Base-by-base conservation (phyloP, 352 stramenopile genomes). In the Globisporangium megalacanthum region DNA sequence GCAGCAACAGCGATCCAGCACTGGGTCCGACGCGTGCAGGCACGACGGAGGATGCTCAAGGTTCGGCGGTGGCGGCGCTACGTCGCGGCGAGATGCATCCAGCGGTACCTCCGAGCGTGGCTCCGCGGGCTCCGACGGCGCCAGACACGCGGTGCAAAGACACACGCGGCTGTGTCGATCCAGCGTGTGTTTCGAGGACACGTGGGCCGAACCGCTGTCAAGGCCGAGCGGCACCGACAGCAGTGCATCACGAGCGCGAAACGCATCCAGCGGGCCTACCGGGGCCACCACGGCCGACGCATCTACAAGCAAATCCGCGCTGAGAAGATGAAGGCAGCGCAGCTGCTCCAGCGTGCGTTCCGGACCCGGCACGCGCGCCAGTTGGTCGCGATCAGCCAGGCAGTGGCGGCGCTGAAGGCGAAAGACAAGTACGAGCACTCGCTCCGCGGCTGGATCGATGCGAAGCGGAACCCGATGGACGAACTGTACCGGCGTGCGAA, bases 381-480 rank as follows among this genome's bases (percentile, higher is more conserved):
- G 35, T 42, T 89, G 20, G 83, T 64, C 54, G 79, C 84, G 66
- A 86, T 89, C 62, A 73, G 57, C 39, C 76, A 72, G 58, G 76
- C 79, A 10, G 60, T 72, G 2, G 61, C 64, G 6, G 74, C 79
- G 10, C 67, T 89, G 19, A 82, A 77, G 42, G 74, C 76, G 0
- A 83, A 83, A 19, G 76, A 84, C 33, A 71, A 77, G 48, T 70
- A 86, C 50, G 74, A 87, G 31, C 65, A 68, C 45, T 84, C 79
- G 11, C 54, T 86, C 0, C 45, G 81, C 6, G 74, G 74, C 4
- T 73, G 67, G 64, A 41, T 87, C 4, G 72, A 87, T 36, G 63
- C 72, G 15, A 69, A 65, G 68, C 76, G 76, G 15, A 86, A 86
- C 52, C 79, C 79, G 25, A 86, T 87, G 70, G 72, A 86, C 50